Evolutionary conservation across 2,329 filamentous ascomycete species (phyloP), one percentile per base, ranked within the genome.

Genomic region (Fusarium nisikadoi): DNA sequence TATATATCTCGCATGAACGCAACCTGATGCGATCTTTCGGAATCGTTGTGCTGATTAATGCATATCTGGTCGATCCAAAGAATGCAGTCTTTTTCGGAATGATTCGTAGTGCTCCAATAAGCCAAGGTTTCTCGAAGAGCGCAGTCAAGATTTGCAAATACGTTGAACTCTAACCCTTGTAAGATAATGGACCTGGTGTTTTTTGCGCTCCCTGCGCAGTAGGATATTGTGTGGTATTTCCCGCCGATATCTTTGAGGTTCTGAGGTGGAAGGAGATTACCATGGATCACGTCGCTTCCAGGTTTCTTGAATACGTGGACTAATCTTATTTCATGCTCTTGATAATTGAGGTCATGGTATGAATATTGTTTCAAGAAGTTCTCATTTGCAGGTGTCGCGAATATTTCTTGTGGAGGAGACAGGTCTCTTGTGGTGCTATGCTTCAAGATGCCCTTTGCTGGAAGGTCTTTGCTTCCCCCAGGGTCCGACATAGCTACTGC

Each of bases 301-400:
- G 25, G 0, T 23, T 29, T 29, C 14, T 29, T 13, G 11, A 53
- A 41, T 1, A 41, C 3, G 6, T 29, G 50, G 5, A 53, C 14
- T 19, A 53, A 16, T 53, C 50, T 53, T 10, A 53, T 41, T 29
- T 39, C 50, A 17, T 53, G 25, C 16, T 29, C 10, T 1, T 5
- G 7, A n/a, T 3, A 16, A 10, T 39, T 20, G 8, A 41, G 25
- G 2, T 29, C 35, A 0, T 1, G 13, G 2, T 53, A 53, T 1
- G 50, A 14, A 6, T 29, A 8, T 2, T 41, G 13, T 0, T 2
- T 9, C 19, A 29, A 19, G 25, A 53, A 53, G 0, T 39, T 0
- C 17, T 23, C 25, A 23, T 53, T 53, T 29, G 2, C 13, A 5
- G 50, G 35, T 3, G 50, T 53, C 3, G 25, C 35, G 17, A 53